Conservation (phyloP, 345 rosid genomes). For the Eucalyptus urophylla region DNA sequence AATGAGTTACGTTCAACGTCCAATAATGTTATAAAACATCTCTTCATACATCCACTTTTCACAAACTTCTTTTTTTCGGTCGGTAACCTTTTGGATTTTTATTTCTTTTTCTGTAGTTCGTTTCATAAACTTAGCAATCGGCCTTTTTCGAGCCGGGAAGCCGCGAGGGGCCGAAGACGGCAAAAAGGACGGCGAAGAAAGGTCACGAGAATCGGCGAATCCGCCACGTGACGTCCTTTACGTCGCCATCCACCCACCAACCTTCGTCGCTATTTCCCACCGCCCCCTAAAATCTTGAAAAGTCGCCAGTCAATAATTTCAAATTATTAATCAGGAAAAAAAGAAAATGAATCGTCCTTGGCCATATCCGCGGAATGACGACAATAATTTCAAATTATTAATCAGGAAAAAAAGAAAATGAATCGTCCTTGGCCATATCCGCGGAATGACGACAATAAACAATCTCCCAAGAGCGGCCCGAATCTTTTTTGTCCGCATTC, state of each 20-base stretch:
- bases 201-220: background rate
- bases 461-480: background rate
- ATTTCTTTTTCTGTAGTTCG: too few relatives aligned
- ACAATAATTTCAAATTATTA: background rate
- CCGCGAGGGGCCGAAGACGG: background rate
- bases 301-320: background rate
- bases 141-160: background rate
- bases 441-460: background rate
- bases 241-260: background rate
- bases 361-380: too few relatives aligned
- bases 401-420: background rate
- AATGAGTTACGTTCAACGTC: accelerated
- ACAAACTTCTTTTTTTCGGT: too few relatives aligned
- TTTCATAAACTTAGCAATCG: background rate
- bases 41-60: too few relatives aligned
- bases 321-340: background rate
- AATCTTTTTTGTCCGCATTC: background rate
- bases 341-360: background rate
- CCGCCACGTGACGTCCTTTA: background rate
- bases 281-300: background rate
- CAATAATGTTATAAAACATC: too few relatives aligned
- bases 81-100: too few relatives aligned
- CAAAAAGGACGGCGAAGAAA: background rate
- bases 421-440: background rate
- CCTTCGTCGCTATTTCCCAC: background rate